Evolutionary conservation across 306 rosid species (phyloP), one percentile per base, ranked within the genome.

Genomic region (Casuarina equisetifolia): DNA sequence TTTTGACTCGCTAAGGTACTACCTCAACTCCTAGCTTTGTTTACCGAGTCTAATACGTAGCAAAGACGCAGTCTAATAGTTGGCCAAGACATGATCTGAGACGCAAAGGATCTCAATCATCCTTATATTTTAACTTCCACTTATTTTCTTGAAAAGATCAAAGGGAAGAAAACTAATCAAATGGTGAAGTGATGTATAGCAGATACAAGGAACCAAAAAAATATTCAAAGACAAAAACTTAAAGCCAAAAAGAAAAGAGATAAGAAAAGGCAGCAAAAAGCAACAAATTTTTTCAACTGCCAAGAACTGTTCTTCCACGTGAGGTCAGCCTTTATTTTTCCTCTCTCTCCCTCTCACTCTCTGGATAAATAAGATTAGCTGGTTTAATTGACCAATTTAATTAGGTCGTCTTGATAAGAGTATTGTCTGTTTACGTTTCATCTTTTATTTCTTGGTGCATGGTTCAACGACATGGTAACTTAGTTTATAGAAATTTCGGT

Each of bases 381-480:
- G 32, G 32, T 25, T 25, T 25, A 25, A 25, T 25, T 25, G 32
- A 25, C 32, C 32, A 25, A 25, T 25, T 25, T 25, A 25, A 25
- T 25, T 17, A 36, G 0, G 48, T 74, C 55, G 72, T 62, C 61
- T 76, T 36, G 42, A 32, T 77, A 51, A 25, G 25, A 7, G 16
- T 77, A 13, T 8, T 67, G 8, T 44, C 54, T 51, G 67, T 55
- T 25, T 5, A 69, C 8, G 53, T 55, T 55, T 5, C 6, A 32
- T 62, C 20, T 5, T 48, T 48, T 48, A 48, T 9, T 43, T 19
- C 54, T 76, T 79, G 62, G 38, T 62, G 49, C 72, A 81, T 78
- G 62, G 82, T 78, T 78, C 79, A 83, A 74, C 32, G 32, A 25
- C 32, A 25, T 25, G 32, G 32, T 25, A 25, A 78, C 69, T 50